Evolutionary conservation across 306 rosid species (phyloP).

Genomic region (Leucaena leucocephala): DNA sequence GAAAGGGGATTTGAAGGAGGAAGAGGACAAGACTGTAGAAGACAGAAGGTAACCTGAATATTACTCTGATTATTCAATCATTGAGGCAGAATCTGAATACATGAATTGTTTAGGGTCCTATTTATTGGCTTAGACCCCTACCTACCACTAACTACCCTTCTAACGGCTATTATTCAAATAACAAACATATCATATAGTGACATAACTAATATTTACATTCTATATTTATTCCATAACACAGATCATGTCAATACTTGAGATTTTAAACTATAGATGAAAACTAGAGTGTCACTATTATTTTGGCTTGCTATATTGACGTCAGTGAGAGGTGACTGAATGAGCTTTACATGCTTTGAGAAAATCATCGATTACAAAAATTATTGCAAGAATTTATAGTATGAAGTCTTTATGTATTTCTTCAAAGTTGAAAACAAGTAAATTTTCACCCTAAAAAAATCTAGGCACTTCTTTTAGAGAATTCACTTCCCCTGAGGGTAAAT

Average conservation of each 20-base stretch:
- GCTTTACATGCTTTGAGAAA: constrained; percentile 16
- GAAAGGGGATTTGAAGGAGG: too few species aligned
- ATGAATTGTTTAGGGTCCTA: too few species aligned
- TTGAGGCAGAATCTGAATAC: too few species aligned
- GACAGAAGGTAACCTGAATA: too few species aligned
- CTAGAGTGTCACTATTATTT: not conserved
- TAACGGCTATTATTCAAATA: too few species aligned
- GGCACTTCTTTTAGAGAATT: not conserved
- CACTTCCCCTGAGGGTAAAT: not conserved
- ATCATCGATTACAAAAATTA: not conserved
- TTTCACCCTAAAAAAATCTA: not conserved
- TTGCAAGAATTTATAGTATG: not conserved
- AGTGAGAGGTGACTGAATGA: constrained; percentile 22
- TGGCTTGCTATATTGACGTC: not conserved
- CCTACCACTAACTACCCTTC: too few species aligned
- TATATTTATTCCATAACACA: too few species aligned
- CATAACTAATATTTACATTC: too few species aligned
- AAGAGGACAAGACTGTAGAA: too few species aligned
- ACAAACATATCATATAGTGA: too few species aligned
- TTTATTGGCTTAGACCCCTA: too few species aligned
- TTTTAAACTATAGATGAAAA: constrained; percentile 1
- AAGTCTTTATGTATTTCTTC: constrained; percentile 6
- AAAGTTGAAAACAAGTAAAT: not conserved
- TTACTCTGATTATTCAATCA: too few species aligned
- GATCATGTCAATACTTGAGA: not conserved